phyloP scores from a whole-genome alignment of 2,329 filamentous ascomycete species.

The Thelonectria discophora region DNA sequence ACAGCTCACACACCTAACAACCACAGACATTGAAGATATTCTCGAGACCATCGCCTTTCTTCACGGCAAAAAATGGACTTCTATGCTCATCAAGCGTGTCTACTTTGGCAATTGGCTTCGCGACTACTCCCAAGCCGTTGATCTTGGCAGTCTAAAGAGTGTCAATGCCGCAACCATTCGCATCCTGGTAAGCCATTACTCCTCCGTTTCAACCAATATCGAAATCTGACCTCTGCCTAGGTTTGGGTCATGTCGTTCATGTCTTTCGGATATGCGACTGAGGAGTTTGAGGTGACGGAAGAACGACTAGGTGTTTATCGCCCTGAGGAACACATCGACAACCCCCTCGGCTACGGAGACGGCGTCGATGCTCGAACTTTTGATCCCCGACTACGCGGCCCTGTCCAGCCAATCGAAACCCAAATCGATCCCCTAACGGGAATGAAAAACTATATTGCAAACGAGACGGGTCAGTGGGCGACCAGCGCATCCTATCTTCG shows the following conservation, averaged over 20 bases:
- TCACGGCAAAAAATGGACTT: slow-evolving; percentile 85
- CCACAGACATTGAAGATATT: slow-evolving; percentile 79
- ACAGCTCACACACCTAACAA: slow-evolving; percentile 23
- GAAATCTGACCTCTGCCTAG: slow-evolving; percentile 41
- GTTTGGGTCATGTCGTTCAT: slow-evolving; percentile 85
- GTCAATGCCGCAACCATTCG: slow-evolving; percentile 82
- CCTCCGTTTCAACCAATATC: neutral
- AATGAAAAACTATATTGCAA: slow-evolving; percentile 99
- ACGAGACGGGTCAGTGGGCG: slow-evolving; percentile 86
- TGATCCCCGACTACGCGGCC: slow-evolving; percentile 82
- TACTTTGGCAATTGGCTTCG: slow-evolving; percentile 91
- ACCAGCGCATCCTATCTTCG: slow-evolving; percentile 88
- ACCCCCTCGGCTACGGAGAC: slow-evolving; percentile 87
- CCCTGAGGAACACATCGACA: slow-evolving; percentile 78
- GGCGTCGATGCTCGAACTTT: slow-evolving; percentile 84
- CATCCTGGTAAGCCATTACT: slow-evolving; percentile 63
- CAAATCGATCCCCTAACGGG: slow-evolving; percentile 79
- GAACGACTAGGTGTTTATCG: slow-evolving; percentile 83
- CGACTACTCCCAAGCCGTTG: slow-evolving; percentile 86
- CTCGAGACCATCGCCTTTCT: slow-evolving; percentile 81
- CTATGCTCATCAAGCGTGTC: slow-evolving; percentile 77
- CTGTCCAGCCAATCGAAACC: slow-evolving; percentile 75
- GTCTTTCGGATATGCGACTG: slow-evolving; percentile 85
- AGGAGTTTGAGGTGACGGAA: slow-evolving; percentile 83
- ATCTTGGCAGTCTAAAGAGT: slow-evolving; percentile 81